Evolutionary conservation across 306 rosid species (phyloP).

Genomic region (Coriaria nepalensis): DNA sequence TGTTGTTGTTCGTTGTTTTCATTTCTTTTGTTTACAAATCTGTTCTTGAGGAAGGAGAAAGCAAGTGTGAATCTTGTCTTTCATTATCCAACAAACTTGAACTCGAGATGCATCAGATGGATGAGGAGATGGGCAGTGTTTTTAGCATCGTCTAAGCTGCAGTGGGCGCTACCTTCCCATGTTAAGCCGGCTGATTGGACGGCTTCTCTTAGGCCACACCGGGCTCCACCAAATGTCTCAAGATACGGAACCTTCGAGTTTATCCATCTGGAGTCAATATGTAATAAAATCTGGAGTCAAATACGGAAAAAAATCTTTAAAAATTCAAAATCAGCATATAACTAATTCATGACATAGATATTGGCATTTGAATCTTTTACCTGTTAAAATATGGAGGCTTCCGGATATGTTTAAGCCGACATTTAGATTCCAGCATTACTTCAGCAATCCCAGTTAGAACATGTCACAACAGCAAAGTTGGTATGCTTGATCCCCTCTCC

Average conservation of each 20-base stretch:
- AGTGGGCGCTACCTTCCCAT: slow-evolving; percentile 93
- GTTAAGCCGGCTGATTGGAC: slow-evolving; percentile 72
- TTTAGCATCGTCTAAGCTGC: slow-evolving; percentile 90
- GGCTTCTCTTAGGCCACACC: slow-evolving; percentile 84
- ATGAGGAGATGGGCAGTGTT: slow-evolving; percentile 73
- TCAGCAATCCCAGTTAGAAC: slow-evolving; percentile 91
- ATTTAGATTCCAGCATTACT: slow-evolving; percentile 91
- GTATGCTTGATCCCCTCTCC: slow-evolving; percentile 73
- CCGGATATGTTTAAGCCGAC: slow-evolving; percentile 74
- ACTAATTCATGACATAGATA: slow-evolving; percentile 1
- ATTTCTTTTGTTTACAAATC: too few relatives aligned
- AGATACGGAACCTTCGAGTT: slow-evolving; percentile 65
- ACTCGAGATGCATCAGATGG: slow-evolving; percentile 62
- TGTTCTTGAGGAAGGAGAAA: too few relatives aligned
- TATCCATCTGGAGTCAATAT: slow-evolving; percentile 50
- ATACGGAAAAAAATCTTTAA: background rate
- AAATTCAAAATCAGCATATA: background rate
- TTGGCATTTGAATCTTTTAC: slow-evolving; percentile 19
- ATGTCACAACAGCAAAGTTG: slow-evolving; percentile 87
- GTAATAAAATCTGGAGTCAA: too few relatives aligned
- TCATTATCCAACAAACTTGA: too few relatives aligned
- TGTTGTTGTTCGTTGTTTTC: too few relatives aligned
- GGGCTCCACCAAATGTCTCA: slow-evolving; percentile 66
- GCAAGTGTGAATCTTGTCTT: too few relatives aligned
- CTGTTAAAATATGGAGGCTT: slow-evolving; percentile 89